Evolutionary conservation across 2,329 filamentous ascomycete species (phyloP), one percentile per base, ranked within the genome.

Genomic region (Dryadomyces quercivorus): DNA sequence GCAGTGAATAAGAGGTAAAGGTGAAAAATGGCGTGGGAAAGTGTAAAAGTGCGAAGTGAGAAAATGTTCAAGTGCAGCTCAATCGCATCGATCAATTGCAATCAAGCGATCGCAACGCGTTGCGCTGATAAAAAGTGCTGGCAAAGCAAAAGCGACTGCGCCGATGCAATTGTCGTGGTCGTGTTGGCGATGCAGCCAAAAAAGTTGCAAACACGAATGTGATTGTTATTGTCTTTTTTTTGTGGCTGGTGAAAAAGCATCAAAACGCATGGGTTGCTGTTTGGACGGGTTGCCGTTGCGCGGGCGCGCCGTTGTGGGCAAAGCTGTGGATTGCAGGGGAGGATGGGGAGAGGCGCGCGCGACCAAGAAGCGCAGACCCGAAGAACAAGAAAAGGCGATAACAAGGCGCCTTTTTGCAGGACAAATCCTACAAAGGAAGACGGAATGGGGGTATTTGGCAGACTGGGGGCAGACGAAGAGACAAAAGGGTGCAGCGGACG

Each of bases 111-210:
- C 21, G 47, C 31, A 18, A 5, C 38, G 31, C 8, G n/a, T 36
- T 38, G 48, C 13, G 31, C 3, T 38, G 20, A 44, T 22, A 13
- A 51, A 51, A 31, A 20, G 50, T 51, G 44, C 48, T 69, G 13
- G 18, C 12, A 26, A 46, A 21, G 4, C n/a, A 46, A 22, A 10
- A 13, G 59, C 60, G 52, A 49, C 51, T 61, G 18, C 46, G 47
- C 52, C n/a, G 34, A 20, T 22, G 40, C 18, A 21, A 22, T 34
- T 38, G 55, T 45, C 22, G 47, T n/a, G 53, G 51, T 50, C 44
- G 46, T 46, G 36, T 26, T 50, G 52, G 52, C 48, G 40, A 45
- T n/a, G 46, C 46, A 38, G 15, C 18, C 18, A 42, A 45, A 51
- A 52, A 55, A 22, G 46, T 31, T 22, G 46, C 46, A 31, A 38